Conservation (phyloP, 805 yeast species). For the Nakazawaea pomicola region DNA sequence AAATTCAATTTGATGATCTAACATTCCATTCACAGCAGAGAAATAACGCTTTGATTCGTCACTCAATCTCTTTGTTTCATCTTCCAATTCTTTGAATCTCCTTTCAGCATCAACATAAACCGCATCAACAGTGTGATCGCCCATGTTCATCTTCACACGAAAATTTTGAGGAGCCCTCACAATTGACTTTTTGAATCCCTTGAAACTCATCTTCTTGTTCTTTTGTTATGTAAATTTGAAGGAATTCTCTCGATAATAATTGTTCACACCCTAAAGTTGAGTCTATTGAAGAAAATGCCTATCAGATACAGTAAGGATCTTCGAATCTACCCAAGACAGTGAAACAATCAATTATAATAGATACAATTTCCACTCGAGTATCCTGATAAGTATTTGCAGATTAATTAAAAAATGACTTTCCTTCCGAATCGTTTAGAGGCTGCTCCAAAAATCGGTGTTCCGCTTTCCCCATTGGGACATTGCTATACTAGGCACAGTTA, state of each 20-base stretch:
- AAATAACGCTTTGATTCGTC: slow-evolving; percentile 90
- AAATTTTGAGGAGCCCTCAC: slow-evolving; percentile 88
- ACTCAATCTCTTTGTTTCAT: slow-evolving; percentile 82
- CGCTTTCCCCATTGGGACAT: too few relatives aligned
- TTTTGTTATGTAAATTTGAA: not conserved
- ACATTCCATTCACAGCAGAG: slow-evolving; percentile 88
- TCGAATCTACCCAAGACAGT: too few relatives aligned
- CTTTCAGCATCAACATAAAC: slow-evolving; percentile 95
- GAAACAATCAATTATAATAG: too few relatives aligned
- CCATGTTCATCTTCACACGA: slow-evolving; percentile 90
- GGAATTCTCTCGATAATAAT: too few relatives aligned
- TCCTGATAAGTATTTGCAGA: too few relatives aligned
- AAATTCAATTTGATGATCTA: slow-evolving; percentile 89
- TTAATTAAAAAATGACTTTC: too few relatives aligned
- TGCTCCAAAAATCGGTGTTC: too few relatives aligned
- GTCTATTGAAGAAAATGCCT: too few relatives aligned
- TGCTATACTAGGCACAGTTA: too few relatives aligned
- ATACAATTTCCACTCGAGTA: not conserved
- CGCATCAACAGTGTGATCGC: slow-evolving; percentile 69
- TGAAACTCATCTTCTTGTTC: slow-evolving; percentile 62
- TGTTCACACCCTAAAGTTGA: too few relatives aligned
- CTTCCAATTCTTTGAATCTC: slow-evolving; percentile 87
- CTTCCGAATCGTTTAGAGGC: too few relatives aligned
- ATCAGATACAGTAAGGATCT: too few relatives aligned
- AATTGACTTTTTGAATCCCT: slow-evolving; percentile 78